Evolutionary conservation across 148 eudicot genomes (phyloP), one percentile per base, ranked within the genome.

Genomic region (Dysphania ambrosioides): DNA sequence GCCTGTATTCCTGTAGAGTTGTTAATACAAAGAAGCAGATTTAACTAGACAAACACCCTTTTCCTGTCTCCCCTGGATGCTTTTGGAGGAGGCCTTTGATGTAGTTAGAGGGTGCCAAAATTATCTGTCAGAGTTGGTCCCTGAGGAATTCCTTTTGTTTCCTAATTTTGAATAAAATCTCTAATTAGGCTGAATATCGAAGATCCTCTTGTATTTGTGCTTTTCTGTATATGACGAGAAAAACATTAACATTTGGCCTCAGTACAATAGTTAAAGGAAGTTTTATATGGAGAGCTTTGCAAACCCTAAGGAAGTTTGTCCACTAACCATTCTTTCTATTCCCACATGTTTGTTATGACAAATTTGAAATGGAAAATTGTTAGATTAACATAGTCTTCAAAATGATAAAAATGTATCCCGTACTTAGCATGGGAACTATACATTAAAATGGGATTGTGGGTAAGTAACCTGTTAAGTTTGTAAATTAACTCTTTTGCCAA

Each of bases 1-100:
- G 59, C 99, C 99, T 5, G 70, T 95, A 68, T 95, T 92, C 76
- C 91, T 95, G 78, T 92, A 84, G 72, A 72, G 72, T 41, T 78
- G 72, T 74, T 56, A 18, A 66, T 72, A 66, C 57, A 56, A 26
- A 80, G 38, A 41, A 38, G 61, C 66, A 69, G 79, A 72, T 61
- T 59, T 57, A 57, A 80, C 35, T 76, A 42, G 76, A 49, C 69
- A 16, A 55, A 7, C 67, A 67, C 77, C 78, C 77, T 41, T 70
- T 77, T 58, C 70, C 58, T 51, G 38, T 55, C 62, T 34, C 71
- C 21, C 34, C 57, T 31, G 8, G 27, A 66, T 65, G 19, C 62
- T 74, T 10, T 34, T 64, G 34, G 44, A 59, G 57, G 12, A n/a
- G n/a, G n/a, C 41, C 40, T 41, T 59, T 42, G 12, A 79, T 79